These are phyloP conservation scores for Colletotrichum salicis DNA, from an alignment of 2,329 filamentous ascomycete species.

Conservation along the genomic window DNA sequence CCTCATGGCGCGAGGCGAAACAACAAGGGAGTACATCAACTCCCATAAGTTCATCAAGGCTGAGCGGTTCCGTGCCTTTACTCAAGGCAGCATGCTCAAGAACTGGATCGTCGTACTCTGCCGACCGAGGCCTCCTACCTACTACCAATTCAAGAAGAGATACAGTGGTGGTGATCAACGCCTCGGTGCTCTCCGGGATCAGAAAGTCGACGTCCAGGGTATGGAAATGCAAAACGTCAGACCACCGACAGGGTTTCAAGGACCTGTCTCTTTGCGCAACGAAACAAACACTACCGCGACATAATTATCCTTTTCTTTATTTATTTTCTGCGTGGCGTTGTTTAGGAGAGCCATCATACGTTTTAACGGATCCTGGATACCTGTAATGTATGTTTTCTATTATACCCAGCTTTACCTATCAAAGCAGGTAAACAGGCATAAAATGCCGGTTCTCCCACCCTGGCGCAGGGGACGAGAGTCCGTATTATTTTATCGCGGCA, in stretches of 20 bases:
- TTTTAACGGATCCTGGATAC: conserved; percentile 33
- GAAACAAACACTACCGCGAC: conserved; percentile 37
- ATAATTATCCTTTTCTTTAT: conserved; percentile 18
- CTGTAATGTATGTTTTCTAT: conserved; percentile 37
- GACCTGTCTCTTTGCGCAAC: conserved; percentile 59
- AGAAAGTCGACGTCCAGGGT: conserved; percentile 60
- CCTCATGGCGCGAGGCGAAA: conserved; percentile 90
- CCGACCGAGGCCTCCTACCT: conserved; percentile 86
- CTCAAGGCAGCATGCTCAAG: conserved; percentile 76
- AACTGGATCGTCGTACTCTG: conserved; percentile 87
- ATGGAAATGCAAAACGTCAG: conserved; percentile 80
- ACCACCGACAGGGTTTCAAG: conserved; percentile 61
- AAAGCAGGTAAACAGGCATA: conserved; percentile 16
- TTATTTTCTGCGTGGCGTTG: conserved; percentile 23
- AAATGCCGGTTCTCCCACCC: not conserved
- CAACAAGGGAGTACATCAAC: conserved; percentile 94
- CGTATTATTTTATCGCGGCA: not conserved
- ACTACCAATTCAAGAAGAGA: conserved; percentile 83
- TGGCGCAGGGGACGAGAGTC: not conserved
- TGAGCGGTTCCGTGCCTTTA: conserved; percentile 91
- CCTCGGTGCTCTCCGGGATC: conserved; percentile 64
- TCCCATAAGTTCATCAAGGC: conserved; percentile 94
- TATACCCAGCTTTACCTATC: conserved; percentile 31
- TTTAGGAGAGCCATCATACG: conserved; percentile 31
- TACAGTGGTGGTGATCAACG: conserved; percentile 88